These are phyloP conservation scores for Penstemon davidsonii DNA, from an alignment of 257 asterid genomes.

Conservation along the genomic window DNA sequence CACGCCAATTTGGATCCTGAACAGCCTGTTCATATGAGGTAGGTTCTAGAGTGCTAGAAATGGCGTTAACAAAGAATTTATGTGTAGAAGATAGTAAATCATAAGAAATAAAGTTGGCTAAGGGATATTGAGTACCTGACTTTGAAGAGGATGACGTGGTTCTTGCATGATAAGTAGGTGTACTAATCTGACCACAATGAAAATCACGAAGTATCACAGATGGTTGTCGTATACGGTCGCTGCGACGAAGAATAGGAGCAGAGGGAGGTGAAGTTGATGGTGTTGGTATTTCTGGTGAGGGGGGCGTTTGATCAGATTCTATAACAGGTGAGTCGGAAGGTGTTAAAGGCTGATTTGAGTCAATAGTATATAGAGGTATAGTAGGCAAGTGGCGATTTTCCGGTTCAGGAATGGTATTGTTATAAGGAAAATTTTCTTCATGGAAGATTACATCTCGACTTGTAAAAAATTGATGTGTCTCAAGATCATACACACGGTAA, in stretches of 20 bases:
- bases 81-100: background rate
- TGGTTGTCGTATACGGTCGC: too few species aligned
- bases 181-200: background rate
- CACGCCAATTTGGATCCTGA: background rate
- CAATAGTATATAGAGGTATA: too few species aligned
- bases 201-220: background rate
- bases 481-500: background rate
- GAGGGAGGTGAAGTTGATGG: background rate
- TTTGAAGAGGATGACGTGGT: too few species aligned
- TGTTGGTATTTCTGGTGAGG: background rate
- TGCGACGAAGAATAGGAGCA: background rate
- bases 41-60: background rate
- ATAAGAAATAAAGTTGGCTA: background rate
- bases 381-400: background rate
- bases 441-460: background rate
- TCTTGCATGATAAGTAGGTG: background rate
- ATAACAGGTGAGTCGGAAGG: background rate
- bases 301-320: background rate
- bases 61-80: background rate
- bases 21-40: background rate
- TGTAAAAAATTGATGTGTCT: background rate
- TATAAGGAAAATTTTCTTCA: background rate
- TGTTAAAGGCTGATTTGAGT: background rate
- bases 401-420: background rate
- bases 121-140: background rate